Conservation (phyloP, 257 asterid genomes). For the Petunia axillaris region DNA sequence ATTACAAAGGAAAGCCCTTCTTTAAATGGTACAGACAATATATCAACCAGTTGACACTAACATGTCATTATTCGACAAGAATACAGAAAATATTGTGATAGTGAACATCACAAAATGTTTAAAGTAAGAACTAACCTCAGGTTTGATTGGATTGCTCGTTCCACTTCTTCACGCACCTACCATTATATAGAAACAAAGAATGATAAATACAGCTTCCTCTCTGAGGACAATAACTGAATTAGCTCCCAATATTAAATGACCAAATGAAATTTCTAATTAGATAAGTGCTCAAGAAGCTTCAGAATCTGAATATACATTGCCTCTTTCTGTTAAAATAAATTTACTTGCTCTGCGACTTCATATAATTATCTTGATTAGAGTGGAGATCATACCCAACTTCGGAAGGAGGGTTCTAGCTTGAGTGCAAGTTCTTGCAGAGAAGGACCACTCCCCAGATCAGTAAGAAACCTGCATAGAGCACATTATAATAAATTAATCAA, state of each 20-base stretch:
- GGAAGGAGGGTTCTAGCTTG: constrained; percentile 59
- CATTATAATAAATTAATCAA: constrained; percentile 12
- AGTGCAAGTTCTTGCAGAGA: constrained; percentile 50
- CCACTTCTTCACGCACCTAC: constrained; percentile 75
- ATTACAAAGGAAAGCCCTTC: constrained; percentile 22
- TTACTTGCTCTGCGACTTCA: not conserved
- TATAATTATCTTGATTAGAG: constrained; percentile 2
- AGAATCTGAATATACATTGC: not conserved
- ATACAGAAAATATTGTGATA: too few relatives aligned
- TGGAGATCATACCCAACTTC: constrained; percentile 55
- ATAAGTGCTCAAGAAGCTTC: not conserved
- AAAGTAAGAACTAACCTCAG: constrained; percentile 48
- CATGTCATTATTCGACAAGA: not conserved
- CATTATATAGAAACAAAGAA: constrained; percentile 4
- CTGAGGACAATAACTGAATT: not conserved
- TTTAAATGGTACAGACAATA: not conserved
- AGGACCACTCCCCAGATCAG: constrained; percentile 46
- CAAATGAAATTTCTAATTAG: not conserved
- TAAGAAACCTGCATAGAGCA: constrained; percentile 46
- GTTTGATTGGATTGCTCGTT: constrained; percentile 38
- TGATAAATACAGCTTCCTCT: constrained; percentile 8
- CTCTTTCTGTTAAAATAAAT: not conserved
- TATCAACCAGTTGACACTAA: not conserved
- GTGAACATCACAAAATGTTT: not conserved
- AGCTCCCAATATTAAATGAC: not conserved